Evolutionary conservation across 208 protist species (phyloP), one percentile per base, ranked within the genome.

Genomic region (Leishmania turanica): DNA sequence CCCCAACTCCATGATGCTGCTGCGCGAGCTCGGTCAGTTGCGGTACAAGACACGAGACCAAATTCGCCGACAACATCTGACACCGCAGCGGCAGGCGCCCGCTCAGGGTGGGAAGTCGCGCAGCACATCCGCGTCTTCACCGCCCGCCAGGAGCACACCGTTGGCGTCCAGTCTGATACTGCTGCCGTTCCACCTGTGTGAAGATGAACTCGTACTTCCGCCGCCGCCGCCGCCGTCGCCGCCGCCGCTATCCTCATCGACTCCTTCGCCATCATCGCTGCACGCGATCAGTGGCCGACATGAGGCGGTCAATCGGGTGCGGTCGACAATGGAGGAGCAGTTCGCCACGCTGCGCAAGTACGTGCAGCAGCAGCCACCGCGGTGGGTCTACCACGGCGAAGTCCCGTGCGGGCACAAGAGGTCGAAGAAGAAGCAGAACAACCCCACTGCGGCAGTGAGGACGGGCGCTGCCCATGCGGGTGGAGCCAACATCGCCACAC

Each of bases 121-220:
- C 15, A 27, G 31, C 2, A 24, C 72, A 40, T 27, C 45, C 21
- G 7, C 62, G 56, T 51, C 60, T 2, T 37, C 62, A 37, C 1
- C 40, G 24, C 24, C 66, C 47, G 37, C 79, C 19, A 9, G 37
- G 27, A 31, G 7, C 80, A 76, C 19, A 49, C 24, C 24, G 84
- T 79, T 15, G 13, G 74, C 42, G 24, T 89, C 45, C 53, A 62
- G 53, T 15, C 91, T 94, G 42, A 56, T 73, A 3, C 56, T 96
- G 1, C 74, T 93, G 49, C 92, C 91, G 6, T 89, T 97, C 77
- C 88, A 96, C 78, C 79, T 97, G 27, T 79, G 84, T 8, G 94
- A 97, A 81, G 84, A 85, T 1, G 92, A 89, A 72, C 86, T 97
- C 11, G 56, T 97, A 0, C 37, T 90, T 31, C 62, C 62, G 13